These are phyloP conservation scores for Dactylella cylindrospora DNA, from an alignment of 2,329 filamentous ascomycete genomes.

Conservation along the genomic window DNA sequence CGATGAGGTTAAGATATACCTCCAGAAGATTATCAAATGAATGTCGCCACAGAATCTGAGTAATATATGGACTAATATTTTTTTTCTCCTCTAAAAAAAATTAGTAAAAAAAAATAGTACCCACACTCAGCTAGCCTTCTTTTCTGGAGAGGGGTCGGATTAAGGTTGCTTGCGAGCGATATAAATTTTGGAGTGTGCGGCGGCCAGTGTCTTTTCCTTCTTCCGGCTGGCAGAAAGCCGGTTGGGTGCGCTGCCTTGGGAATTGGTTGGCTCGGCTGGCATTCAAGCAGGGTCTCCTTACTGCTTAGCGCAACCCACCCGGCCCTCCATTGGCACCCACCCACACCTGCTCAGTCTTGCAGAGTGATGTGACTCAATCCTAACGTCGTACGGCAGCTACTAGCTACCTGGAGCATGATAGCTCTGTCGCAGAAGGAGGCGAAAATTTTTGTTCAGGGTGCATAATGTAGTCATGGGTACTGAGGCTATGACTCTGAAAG, in stretches of 20 bases:
- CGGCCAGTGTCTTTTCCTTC: constrained; percentile 26
- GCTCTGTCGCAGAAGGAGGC: no score
- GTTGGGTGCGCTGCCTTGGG: no score
- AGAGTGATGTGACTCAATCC: constrained; percentile 26
- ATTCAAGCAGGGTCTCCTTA: not conserved
- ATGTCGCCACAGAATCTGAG: no score
- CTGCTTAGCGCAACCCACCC: constrained; percentile 6
- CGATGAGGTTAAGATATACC: constrained; percentile 17
- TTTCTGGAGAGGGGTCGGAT: constrained; percentile 27
- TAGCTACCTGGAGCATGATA: no score
- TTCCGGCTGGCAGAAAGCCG: constrained; percentile 8
- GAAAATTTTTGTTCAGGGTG: no score
- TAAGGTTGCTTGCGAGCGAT: constrained; percentile 44
- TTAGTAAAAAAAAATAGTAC: constrained; percentile 11
- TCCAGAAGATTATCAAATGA: no score
- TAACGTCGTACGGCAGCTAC: constrained; percentile 36
- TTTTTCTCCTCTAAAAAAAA: no score
- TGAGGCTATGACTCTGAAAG: constrained; percentile 3
- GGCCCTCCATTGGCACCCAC: no score
- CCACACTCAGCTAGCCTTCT: constrained; percentile 8
- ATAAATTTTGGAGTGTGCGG: constrained; percentile 18
- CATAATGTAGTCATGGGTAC: no score
- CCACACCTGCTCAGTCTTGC: not conserved
- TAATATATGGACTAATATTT: no score
- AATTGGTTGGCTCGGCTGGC: constrained; percentile 1